Evolutionary conservation across 805 yeast species (phyloP).

Genomic region (Candida vaughaniae): DNA sequence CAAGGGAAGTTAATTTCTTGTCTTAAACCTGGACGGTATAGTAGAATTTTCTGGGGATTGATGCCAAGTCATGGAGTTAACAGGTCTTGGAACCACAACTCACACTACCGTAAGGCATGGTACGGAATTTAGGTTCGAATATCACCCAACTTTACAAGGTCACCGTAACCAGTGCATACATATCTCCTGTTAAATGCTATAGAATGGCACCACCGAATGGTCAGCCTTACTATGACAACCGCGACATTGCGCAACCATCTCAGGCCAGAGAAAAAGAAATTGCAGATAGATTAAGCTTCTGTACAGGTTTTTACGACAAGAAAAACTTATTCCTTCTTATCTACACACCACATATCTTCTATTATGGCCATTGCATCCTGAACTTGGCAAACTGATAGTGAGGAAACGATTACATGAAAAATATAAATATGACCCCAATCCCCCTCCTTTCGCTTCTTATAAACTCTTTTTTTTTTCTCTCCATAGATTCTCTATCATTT

Average conservation of each 20-base stretch:
- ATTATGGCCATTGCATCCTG: background rate
- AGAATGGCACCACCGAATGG: no score
- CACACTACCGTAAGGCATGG: no score
- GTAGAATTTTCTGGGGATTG: background rate
- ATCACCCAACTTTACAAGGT: no score
- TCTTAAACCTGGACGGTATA: background rate
- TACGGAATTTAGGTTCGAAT: no score
- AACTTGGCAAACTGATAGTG: conserved; percentile 1
- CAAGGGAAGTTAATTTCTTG: background rate
- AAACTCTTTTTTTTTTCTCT: background rate
- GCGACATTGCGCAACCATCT: no score
- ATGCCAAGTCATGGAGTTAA: background rate
- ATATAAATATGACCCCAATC: conserved; percentile 1
- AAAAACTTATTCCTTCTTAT: conserved; percentile 1
- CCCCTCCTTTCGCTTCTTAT: background rate
- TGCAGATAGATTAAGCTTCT: no score
- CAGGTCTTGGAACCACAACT: no score
- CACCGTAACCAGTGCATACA: no score
- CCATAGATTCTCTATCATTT: background rate
- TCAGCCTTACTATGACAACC: no score
- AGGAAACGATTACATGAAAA: background rate
- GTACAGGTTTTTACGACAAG: conserved; percentile 2
- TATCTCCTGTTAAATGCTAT: no score
- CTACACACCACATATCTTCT: background rate
- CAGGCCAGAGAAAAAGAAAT: background rate